Percentiles rank a stretch among this genome's conserved stretches.
These are phyloP conservation scores for Datura wrightii DNA, from an alignment of 257 asterid species.

Conservation along the genomic window DNA sequence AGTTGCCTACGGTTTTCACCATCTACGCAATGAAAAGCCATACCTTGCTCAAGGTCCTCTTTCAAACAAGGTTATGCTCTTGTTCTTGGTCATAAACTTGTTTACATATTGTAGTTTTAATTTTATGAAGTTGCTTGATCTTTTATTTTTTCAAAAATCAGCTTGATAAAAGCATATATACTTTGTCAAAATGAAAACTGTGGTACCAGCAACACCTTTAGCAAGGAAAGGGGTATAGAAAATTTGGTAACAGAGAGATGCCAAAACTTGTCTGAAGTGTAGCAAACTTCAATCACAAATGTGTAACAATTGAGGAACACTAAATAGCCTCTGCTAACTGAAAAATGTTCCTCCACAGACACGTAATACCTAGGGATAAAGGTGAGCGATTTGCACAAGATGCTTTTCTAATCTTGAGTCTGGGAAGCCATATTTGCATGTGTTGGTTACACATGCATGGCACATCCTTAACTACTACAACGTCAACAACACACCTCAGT, in stretches of 20 bases:
- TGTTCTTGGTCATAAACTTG: slow-evolving; percentile 18
- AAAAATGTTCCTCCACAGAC: neutral
- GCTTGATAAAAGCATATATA: neutral
- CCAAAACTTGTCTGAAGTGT: neutral
- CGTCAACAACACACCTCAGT: neutral
- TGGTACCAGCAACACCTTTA: neutral
- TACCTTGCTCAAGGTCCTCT: slow-evolving; percentile 95
- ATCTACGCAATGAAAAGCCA: slow-evolving; percentile 87
- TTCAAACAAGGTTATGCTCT: slow-evolving; percentile 74
- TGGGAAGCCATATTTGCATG: neutral
- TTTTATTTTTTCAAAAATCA: neutral
- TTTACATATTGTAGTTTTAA: neutral
- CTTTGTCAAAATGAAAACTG: slow-evolving; percentile 4
- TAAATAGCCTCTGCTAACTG: neutral
- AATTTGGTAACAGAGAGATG: neutral
- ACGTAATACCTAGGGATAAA: neutral
- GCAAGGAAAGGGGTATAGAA: neutral
- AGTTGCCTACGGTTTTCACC: slow-evolving; percentile 96
- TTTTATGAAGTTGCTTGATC: slow-evolving; percentile 1
- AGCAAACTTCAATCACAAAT: slow-evolving; percentile 1
- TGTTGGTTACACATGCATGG: neutral
- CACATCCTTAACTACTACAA: neutral
- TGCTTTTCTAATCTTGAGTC: neutral
- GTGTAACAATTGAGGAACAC: neutral
- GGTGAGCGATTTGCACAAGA: neutral